A percentile compares a stretch with the other conserved stretches of the same genome.
Evolutionary conservation across 2,329 filamentous ascomycete genomes (phyloP).

Genomic region (Ophiocordyceps sinensis): DNA sequence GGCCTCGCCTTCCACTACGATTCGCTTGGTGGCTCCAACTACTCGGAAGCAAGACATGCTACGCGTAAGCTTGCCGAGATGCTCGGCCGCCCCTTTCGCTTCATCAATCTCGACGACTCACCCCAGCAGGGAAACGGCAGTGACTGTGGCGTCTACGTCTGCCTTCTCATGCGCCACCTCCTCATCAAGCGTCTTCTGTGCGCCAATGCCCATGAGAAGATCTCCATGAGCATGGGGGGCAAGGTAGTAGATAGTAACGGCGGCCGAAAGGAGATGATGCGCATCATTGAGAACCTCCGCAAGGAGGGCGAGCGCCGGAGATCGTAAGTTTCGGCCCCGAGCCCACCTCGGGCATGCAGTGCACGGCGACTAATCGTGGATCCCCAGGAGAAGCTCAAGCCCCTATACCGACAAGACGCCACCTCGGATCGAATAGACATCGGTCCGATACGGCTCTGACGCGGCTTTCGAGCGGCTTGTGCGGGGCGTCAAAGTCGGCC

Average conservation of each 20-base stretch:
- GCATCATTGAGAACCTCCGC: constrained; percentile 72
- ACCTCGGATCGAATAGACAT: constrained; percentile 27
- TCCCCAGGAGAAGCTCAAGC: constrained; percentile 21
- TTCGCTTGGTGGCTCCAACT: constrained; percentile 64
- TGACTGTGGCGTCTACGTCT: constrained; percentile 94
- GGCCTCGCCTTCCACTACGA: constrained; percentile 95
- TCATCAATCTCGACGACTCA: constrained; percentile 69
- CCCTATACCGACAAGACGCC: constrained; percentile 24
- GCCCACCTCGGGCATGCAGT: neutral
- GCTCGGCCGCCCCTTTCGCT: constrained; percentile 52
- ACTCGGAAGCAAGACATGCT: constrained; percentile 54
- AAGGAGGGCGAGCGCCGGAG: constrained; percentile 76
- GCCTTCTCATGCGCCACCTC: constrained; percentile 88
- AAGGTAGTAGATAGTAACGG: constrained; percentile 69
- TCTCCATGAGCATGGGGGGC: constrained; percentile 85
- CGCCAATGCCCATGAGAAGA: constrained; percentile 69
- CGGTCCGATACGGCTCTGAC: constrained; percentile 16
- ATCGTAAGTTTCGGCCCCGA: constrained; percentile 43
- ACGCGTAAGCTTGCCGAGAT: constrained; percentile 55
- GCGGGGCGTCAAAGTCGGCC: constrained; percentile 4
- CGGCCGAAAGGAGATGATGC: constrained; percentile 80
- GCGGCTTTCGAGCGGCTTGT: constrained; percentile 14
- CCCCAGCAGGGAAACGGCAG: constrained; percentile 86
- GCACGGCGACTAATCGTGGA: neutral
- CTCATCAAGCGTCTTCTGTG: constrained; percentile 69